phyloP scores from a whole-genome alignment of 139 green algal species.

The Chlorella sp. region DNA sequence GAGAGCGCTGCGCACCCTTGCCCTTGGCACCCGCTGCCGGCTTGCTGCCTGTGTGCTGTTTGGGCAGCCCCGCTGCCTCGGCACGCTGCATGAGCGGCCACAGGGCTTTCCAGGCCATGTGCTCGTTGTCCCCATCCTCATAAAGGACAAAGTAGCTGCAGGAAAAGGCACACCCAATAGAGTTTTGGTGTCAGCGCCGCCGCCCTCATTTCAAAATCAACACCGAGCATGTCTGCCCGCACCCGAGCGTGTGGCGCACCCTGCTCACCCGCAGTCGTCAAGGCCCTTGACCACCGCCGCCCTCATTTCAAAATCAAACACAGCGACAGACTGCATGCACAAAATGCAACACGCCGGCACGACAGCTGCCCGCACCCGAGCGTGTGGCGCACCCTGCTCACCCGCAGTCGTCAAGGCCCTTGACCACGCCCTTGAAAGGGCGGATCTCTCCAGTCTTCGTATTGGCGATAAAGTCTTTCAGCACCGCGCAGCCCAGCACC shows the following conservation, averaged over 20 bases:
- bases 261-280: too few species aligned
- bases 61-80: not conserved
- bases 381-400: too few species aligned
- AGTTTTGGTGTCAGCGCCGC: too few species aligned
- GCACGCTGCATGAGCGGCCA: constrained; percentile 11
- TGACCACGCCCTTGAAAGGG: not conserved
- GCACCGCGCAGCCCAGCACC: not conserved
- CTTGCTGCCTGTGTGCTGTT: not conserved
- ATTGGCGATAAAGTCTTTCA: constrained; percentile 6
- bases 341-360: too few species aligned
- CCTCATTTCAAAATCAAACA: too few species aligned
- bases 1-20: not conserved
- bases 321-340: not conserved
- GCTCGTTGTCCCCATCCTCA: constrained; percentile 40
- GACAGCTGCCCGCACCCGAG: not conserved
- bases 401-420: too few species aligned
- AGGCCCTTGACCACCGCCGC: not conserved
- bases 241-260: not conserved
- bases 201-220: too few species aligned
- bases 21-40: not conserved
- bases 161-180: not conserved
- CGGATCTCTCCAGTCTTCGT: not conserved
- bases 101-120: constrained; percentile 19
- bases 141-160: constrained; percentile 29
- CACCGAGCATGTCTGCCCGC: not conserved